A percentile compares a stretch with the other conserved stretches of the same genome.
These are phyloP conservation scores for Starmera stellimalicola DNA, from an alignment of 1,139 yeast genomes.

Conservation along the genomic window DNA sequence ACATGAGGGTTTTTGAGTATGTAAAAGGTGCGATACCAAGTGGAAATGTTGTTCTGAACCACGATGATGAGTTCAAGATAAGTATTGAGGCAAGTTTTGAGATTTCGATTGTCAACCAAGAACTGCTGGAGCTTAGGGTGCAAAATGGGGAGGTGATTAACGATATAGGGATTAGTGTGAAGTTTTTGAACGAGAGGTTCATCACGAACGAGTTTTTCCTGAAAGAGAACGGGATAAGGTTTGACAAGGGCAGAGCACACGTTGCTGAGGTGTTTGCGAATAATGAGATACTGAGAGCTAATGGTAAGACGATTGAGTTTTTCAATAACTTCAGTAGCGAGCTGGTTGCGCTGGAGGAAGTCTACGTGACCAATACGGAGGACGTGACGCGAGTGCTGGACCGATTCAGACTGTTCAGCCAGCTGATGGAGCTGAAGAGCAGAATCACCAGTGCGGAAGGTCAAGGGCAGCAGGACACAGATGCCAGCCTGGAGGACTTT, in stretches of 20 bases:
- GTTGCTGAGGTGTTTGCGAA: background rate
- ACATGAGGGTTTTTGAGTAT: slow-evolving; percentile 5
- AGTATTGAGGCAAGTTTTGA: slow-evolving; percentile 5
- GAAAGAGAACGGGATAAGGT: no score
- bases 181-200: background rate
- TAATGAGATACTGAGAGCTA: background rate
- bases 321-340: background rate
- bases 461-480: no score
- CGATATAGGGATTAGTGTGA: background rate
- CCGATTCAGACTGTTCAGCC: no score
- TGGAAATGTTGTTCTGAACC: slow-evolving; percentile 8
- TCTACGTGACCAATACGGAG: no score
- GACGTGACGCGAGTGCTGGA: no score
- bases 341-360: background rate
- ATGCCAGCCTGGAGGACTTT: no score
- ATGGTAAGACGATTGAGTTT: background rate
- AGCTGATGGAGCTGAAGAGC: no score
- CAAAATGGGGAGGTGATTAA: background rate
- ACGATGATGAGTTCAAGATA: slow-evolving; percentile 11
- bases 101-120: slow-evolving; percentile 11
- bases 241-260: background rate
- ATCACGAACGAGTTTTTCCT: background rate
- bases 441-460: no score
- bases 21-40: slow-evolving; percentile 1
- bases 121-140: slow-evolving; percentile 2